Evolutionary conservation across 2,329 filamentous ascomycete genomes (phyloP), one percentile per base, ranked within the genome.

Genomic region (Aschersonia sp.): DNA sequence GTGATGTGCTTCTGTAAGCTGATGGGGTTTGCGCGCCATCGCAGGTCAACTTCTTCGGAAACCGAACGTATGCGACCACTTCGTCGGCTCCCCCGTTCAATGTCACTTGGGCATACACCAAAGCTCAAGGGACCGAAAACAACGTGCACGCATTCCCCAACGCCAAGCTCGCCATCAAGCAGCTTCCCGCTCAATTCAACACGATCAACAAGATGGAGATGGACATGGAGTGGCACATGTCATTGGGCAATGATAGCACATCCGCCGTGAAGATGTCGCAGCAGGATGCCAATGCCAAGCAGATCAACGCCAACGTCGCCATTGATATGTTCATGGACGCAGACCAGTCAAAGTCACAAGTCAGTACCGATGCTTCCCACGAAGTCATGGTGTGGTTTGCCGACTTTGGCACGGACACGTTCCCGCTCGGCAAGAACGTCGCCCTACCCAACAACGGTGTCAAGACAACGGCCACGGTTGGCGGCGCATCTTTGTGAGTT

Each of bases 331-430:
- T 78, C 59, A 59, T 78, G 47, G 74, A 77, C 52, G 56, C 54
- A 30, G 65, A 74, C 56, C 56, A 65, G 47, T 54, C 52, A 1
- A 65, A 58, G 1, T 61, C 75, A 0, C 50, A 58, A 43, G 58
- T 70, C 57, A 70, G 65, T 42, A 57, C 57, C 1, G 61, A 63
- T 4, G 69, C 75, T 2, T 54, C 55, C 7, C 72, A 68, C 60
- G 75, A 78, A 62, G 64, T 78, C 60, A 78, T 78, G 73, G 66
- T 78, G 38, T 77, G 72, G 73, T 68, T 78, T 51, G 73, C 66
- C 3, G 60, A 62, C 4, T 69, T 70, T 44, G 74, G 74, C 2
- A 12, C 58, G 2, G 60, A 67, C 2, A 67, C 73, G 1, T 66
- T 74, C 51, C 70, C 73, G 30, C 66, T 77, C 51, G 75, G 74